phyloP scores from a whole-genome alignment of 1,139 yeast genomes.

The Zygoascus sp. region DNA sequence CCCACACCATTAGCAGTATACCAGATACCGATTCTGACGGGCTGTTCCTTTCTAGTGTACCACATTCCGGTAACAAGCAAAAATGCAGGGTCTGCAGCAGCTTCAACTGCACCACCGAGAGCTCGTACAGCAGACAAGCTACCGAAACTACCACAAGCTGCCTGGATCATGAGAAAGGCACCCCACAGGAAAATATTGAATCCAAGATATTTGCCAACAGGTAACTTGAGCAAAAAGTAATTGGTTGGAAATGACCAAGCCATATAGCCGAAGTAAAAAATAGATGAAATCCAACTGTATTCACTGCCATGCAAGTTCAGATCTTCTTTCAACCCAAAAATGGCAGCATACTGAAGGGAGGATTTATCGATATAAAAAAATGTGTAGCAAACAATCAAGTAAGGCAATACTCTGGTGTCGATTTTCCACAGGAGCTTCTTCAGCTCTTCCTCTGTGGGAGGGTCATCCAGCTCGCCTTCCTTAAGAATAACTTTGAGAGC shows the following conservation, averaged over 20 bases:
- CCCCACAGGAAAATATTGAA: slow-evolving; percentile 49
- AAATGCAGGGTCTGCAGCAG: slow-evolving; percentile 51
- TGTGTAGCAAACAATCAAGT: slow-evolving; percentile 37
- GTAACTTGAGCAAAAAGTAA: slow-evolving; percentile 48
- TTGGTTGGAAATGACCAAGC: slow-evolving; percentile 53
- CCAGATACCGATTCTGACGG: slow-evolving; percentile 36
- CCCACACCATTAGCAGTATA: slow-evolving; percentile 25
- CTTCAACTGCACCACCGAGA: slow-evolving; percentile 53
- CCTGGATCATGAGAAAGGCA: slow-evolving; percentile 43
- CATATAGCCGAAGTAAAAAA: slow-evolving; percentile 52
- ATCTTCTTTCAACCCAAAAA: slow-evolving; percentile 50
- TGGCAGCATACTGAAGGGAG: slow-evolving; percentile 55
- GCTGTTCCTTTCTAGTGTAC: slow-evolving; percentile 49
- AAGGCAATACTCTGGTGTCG: slow-evolving; percentile 49
- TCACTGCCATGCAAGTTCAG: slow-evolving; percentile 37
- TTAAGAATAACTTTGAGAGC: slow-evolving; percentile 14
- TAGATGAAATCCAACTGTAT: slow-evolving; percentile 55
- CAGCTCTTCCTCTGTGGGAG: slow-evolving; percentile 27
- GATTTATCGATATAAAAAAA: slow-evolving; percentile 62
- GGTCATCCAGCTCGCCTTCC: slow-evolving; percentile 29
- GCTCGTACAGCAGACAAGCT: slow-evolving; percentile 50
- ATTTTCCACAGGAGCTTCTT: slow-evolving; percentile 44
- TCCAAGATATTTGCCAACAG: slow-evolving; percentile 51
- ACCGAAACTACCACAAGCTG: slow-evolving; percentile 43
- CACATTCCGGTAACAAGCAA: slow-evolving; percentile 49